Base-by-base conservation (phyloP, 1,139 yeast genomes). In the Zhuliangozyma parablackwelliae region DNA sequence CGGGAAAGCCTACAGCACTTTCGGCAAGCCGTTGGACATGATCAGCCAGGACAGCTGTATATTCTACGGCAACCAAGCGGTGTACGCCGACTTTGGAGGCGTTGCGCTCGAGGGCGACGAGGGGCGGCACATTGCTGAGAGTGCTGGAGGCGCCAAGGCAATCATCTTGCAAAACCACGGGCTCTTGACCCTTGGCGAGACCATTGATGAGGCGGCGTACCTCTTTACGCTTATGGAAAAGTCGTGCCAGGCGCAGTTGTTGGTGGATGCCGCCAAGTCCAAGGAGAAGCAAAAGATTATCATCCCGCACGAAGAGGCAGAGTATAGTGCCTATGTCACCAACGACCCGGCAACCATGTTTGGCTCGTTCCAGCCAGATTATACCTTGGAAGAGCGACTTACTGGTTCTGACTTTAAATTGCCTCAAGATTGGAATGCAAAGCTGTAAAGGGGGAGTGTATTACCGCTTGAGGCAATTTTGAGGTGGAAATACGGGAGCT, bases 161-260 rank as follows among this genome's bases (percentile, higher is more conserved):
- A 72, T 81, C 21, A 80, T 85, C 48, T 67, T 85, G 48, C 84
- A 78, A 53, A 85, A 84, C 61, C 94, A 85, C 53, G 94, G 94
- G 11, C 68, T 84, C 29, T 57, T 85, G 45, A 84, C 94, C 1
- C 82, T 81, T 8, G 94, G 94, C 10, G 46, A 62, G 30, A 83
- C 89, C 2, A 84, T 84, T 10, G 94, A 83, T 51, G 94, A 84
- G 61, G 94, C 94, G 2, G 92, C 90, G 3, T 80, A 78, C 50
- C 58, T 82, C 43, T 84, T 78, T 57, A 72, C 80, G 0, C 62
- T 82, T 42, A 65, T 80, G 75, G 95, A 85, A 53, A 73, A 75
- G 49, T 56, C 77, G 9, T 85, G 94, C 55, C 75, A 82, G 50
- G 75, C 76, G n/a, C 94, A 85, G 58, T 60, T 85, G 49, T 57